These are phyloP conservation scores for Solanum clarkiae DNA, from an alignment of 257 asterid species.

Conservation along the genomic window DNA sequence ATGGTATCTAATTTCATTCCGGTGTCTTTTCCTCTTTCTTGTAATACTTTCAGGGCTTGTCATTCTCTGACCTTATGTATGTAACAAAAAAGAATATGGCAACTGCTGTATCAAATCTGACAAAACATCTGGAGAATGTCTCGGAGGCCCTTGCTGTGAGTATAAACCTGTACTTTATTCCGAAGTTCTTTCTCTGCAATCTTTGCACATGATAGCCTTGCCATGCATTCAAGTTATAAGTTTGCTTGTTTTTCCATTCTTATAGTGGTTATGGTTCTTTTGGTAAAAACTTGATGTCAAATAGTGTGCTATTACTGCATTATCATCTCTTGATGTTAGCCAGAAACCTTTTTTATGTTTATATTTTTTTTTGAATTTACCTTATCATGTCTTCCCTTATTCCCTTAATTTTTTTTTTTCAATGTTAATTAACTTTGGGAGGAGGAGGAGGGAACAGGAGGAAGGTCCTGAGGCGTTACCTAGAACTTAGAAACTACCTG, in stretches of 20 bases:
- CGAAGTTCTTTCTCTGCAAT: not conserved
- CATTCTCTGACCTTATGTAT: constrained; percentile 87
- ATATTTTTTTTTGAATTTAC: not conserved
- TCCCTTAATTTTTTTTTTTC: not conserved
- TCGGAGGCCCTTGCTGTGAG: constrained; percentile 84
- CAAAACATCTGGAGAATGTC: constrained; percentile 76
- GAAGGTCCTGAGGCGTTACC: not conserved
- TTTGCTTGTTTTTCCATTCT: not conserved
- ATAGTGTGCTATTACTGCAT: not conserved
- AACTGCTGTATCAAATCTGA: constrained; percentile 74
- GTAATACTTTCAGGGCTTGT: constrained; percentile 43
- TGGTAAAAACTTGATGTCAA: not conserved
- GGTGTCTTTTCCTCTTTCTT: not conserved
- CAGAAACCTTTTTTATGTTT: not conserved
- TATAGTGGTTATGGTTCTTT: not conserved
- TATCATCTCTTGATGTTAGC: not conserved
- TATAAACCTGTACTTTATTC: not conserved
- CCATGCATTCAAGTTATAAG: not conserved
- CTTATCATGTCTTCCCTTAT: not conserved
- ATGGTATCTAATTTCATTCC: not conserved
- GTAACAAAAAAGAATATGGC: constrained; percentile 81
- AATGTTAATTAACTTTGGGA: not conserved
- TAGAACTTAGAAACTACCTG: not conserved
- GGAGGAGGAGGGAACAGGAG: not conserved
- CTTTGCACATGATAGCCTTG: not conserved